phyloP scores from a whole-genome alignment of 2,329 filamentous ascomycete genomes.

The Drechslerella stenobrocha region DNA sequence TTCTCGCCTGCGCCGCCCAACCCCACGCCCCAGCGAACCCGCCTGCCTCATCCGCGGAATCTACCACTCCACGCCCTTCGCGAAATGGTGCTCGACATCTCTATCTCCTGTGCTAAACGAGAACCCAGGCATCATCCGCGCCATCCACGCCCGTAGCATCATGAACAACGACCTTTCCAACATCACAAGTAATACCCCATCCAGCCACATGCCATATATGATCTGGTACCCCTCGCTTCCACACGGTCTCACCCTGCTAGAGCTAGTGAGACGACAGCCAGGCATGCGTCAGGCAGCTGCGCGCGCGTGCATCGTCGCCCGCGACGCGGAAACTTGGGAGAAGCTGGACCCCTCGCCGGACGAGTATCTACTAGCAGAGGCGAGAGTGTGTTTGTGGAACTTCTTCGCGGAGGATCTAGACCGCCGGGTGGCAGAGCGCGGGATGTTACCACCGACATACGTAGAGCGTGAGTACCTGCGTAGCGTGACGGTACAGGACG shows the following conservation, averaged over 20 bases:
- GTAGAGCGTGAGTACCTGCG: too few species aligned
- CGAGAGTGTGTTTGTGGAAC: neutral
- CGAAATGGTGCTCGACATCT: slow-evolving; percentile 54
- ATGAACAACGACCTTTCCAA: slow-evolving; percentile 54
- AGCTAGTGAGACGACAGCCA: slow-evolving; percentile 3
- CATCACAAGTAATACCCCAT: slow-evolving; percentile 7
- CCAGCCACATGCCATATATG: slow-evolving; percentile 5
- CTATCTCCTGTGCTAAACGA: slow-evolving; percentile 1
- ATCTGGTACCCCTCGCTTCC: slow-evolving; percentile 7
- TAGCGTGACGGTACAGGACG: too few species aligned
- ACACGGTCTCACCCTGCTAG: neutral
- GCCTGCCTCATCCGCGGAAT: slow-evolving; percentile 55
- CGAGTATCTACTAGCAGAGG: slow-evolving; percentile 3
- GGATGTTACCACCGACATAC: neutral
- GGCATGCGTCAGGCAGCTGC: slow-evolving; percentile 8
- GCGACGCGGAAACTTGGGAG: neutral
- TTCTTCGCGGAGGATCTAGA: slow-evolving; percentile 2
- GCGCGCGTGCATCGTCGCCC: slow-evolving; percentile 7
- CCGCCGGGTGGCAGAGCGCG: neutral
- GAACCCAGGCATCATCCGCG: slow-evolving; percentile 20
- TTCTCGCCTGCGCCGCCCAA: slow-evolving; percentile 54
- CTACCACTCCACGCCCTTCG: slow-evolving; percentile 56
- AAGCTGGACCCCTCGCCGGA: neutral
- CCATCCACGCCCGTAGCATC: slow-evolving; percentile 53
- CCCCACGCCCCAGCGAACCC: slow-evolving; percentile 52